Base-by-base conservation (phyloP, 2,329 filamentous ascomycete genomes). In the Knufia petricola region DNA sequence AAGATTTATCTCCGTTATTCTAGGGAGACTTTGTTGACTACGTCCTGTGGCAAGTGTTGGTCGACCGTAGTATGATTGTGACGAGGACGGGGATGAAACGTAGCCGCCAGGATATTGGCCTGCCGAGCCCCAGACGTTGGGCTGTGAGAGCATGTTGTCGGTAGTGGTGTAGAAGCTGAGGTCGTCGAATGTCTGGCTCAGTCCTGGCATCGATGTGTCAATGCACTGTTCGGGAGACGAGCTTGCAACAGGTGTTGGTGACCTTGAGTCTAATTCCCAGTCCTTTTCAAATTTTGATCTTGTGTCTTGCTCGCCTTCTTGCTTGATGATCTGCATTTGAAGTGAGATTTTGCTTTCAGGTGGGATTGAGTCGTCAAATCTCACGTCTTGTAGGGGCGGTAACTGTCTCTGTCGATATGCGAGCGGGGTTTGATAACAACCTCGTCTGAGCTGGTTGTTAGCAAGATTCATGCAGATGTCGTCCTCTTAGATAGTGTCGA, bases 11-110 rank as follows among this genome's bases (percentile, higher is more conserved):
- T 47, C 44, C 3, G 32, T 47, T 20, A 47, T 12, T 2, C 28
- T 37, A n/a, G 44, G 44, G n/a, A 47, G 34, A 28, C 20, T 47
- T 20, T 47, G 44, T 24, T 30, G 23, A n/a, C 15, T 30, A 19
- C 44, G 44, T 4, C 32, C 26, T 12, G 34, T 26, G 20, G 19
- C 10, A 13, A 47, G n/a, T 3, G 44, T 10, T n/a, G 44, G 20
- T 19, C 44, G 44, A 17, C 34, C 36, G 44, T 47, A 47, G 23
- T 38, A 47, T 6, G 30, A 23, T 47, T 47, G 44, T 26, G 44
- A 30, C 4, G 44, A 47, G 9, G 44, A 39, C 3, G 21, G 38
- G 44, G 19, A 37, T 2, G 44, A 30, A 15, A 34, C 31, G 24
- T 47, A 47, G 21, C 28, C 21, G 17, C 32, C 34, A 26, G 44